Conservation (phyloP, 2,329 filamentous ascomycete genomes). For the Aureobasidium subglaciale region DNA sequence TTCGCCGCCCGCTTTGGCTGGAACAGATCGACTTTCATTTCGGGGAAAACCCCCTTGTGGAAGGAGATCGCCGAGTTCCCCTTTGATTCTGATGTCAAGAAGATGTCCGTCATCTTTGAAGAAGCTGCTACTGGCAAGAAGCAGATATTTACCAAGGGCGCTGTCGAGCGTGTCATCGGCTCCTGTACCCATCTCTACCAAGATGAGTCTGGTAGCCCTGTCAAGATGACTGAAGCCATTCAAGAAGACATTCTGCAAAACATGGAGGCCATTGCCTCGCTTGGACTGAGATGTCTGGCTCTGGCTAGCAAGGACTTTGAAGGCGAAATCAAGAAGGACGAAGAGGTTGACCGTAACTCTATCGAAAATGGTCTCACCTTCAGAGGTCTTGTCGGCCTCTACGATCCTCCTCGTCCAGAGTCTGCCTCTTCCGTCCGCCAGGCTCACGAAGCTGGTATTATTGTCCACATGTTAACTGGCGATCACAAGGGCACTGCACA, state of each 20-base stretch:
- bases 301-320: conserved; percentile 47
- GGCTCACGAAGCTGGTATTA: conserved; percentile 67
- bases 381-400: conserved; percentile 76
- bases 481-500: conserved; percentile 73
- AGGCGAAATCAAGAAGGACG: conserved; percentile 33
- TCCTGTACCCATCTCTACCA: conserved; percentile 49
- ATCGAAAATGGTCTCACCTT: conserved; percentile 65
- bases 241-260: conserved; percentile 53
- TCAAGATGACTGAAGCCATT: conserved; percentile 45
- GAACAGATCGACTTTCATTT: conserved; percentile 48
- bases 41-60: conserved; percentile 47
- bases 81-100: conserved; percentile 68
- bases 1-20: conserved; percentile 61
- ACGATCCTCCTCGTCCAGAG: conserved; percentile 77
- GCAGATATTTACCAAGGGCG: conserved; percentile 56
- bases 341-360: conserved; percentile 48
- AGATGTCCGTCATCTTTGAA: conserved; percentile 65
- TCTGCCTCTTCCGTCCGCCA: conserved; percentile 64
- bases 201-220: conserved; percentile 33
- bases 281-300: conserved; percentile 61
- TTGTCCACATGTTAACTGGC: conserved; percentile 78
- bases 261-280: conserved; percentile 59
- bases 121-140: conserved; percentile 30
- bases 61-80: conserved; percentile 60
- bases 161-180: conserved; percentile 61